Conservation (phyloP, 2,329 filamentous ascomycete species). For the Pestalotiopsis fici region DNA sequence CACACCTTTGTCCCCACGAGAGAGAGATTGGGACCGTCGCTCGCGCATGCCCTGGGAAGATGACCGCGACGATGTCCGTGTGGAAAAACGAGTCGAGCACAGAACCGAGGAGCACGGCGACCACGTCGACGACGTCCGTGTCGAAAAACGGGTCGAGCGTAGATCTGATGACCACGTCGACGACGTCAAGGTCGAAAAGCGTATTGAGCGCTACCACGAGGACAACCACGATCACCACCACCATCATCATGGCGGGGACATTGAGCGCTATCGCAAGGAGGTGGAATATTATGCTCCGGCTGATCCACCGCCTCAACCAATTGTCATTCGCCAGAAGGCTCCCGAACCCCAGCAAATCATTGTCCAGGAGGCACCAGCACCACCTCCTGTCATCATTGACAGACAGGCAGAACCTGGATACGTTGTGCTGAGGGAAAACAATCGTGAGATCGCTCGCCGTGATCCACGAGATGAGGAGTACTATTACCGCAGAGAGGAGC, state of each 20-base stretch:
- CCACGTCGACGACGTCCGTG: constrained; percentile 48
- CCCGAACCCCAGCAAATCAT: constrained; percentile 61
- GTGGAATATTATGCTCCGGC: constrained; percentile 61
- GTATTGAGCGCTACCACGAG: constrained; percentile 24
- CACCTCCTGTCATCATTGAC: constrained; percentile 52
- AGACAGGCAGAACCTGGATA: constrained; percentile 42
- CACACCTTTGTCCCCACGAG: constrained; percentile 28
- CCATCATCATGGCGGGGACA: constrained; percentile 48
- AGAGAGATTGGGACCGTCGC: constrained; percentile 46
- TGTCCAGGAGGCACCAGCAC: constrained; percentile 56
- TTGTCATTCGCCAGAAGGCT: constrained; percentile 58
- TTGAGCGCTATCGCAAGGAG: constrained; percentile 63
- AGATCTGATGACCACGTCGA: constrained; percentile 27
- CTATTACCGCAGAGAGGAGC: constrained; percentile 45
- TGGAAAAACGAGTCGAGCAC: constrained; percentile 42
- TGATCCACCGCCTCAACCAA: constrained; percentile 48
- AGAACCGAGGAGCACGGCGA: constrained; percentile 39
- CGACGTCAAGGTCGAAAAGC: constrained; percentile 30
- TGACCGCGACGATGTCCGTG: constrained; percentile 40
- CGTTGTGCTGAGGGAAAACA: constrained; percentile 44
- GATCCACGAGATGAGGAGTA: constrained; percentile 49
- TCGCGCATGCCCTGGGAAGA: constrained; percentile 31
- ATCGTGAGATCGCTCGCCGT: constrained; percentile 34
- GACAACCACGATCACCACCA: constrained; percentile 28
- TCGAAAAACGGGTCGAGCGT: constrained; percentile 44